Conservation (phyloP, 768 basidiomycete species). For the Dacryopinax primogenitus region DNA sequence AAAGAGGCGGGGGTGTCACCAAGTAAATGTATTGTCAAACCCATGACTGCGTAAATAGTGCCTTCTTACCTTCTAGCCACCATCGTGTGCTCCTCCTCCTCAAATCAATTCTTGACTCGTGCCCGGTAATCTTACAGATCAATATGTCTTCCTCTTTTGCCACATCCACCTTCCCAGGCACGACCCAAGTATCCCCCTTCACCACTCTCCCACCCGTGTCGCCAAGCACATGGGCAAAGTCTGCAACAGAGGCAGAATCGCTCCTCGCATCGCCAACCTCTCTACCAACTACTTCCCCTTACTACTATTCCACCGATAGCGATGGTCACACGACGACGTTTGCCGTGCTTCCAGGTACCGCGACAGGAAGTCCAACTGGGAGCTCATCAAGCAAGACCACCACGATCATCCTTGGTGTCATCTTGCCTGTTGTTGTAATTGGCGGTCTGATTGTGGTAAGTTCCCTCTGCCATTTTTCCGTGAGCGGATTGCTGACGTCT, state of each 20-base stretch:
- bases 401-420: neutral
- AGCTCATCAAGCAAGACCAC: slow-evolving; percentile 6
- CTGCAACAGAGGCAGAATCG: neutral
- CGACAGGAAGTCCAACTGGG: no score
- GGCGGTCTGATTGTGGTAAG: neutral
- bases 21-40: neutral
- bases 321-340: neutral
- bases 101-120: neutral
- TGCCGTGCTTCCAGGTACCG: neutral
- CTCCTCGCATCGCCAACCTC: neutral
- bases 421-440: neutral
- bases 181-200: neutral
- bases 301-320: neutral
- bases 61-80: neutral
- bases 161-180: neutral
- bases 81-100: neutral
- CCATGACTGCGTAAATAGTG: neutral
- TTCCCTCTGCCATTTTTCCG: no score
- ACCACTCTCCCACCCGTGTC: neutral
- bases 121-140: neutral
- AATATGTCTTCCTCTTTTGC: neutral
- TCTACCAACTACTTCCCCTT: neutral
- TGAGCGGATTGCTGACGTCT: no score
- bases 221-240: neutral
- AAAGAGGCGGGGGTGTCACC: neutral